Evolutionary conservation across 305 asterid genomes (phyloP), one percentile per base, ranked within the genome.

Genomic region (Nicotiana rustica): DNA sequence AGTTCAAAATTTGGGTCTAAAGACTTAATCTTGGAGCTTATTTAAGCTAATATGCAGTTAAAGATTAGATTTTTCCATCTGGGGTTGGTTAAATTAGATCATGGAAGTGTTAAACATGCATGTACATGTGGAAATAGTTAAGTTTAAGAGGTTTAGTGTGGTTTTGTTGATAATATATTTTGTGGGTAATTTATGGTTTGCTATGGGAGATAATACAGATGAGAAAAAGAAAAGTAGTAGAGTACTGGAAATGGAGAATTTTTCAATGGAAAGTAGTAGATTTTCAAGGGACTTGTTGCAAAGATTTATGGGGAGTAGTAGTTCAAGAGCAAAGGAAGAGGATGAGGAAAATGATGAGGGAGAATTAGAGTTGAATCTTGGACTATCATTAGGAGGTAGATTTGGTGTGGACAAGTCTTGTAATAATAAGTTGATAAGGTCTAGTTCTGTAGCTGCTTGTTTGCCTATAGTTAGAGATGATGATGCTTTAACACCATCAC

Each of bases 321-420:
- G 85, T 64, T 78, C 81, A 41, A 80, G 86, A 41, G 88, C 57
- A 13, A 78, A 29, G 56, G 89, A 82, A 75, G 89, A 44, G 7
- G 67, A 17, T 1, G 76, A 59, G 47, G 87, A 82, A 17, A 77
- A 31, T 18, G 65, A 77, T 52, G 90, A 80, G 7, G 89, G 77
- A 5, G 95, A 88, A 66, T 75, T 93, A 57, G 99, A 96, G 89
- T 82, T 96, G 94, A 96, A 89, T 90, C 98, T 96, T 21, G 99
- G 99, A 19, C 86, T 96, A 82, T 96, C 99, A 64, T 86, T 96
- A 82, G 98, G 98, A 49, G 99, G 99, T 9, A 91, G 92, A 89
- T 94, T 96, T 88, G 99, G 99, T 15, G 94, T 96, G 64, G 98
- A 96, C 80, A 96, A 87, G 85, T 89, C 61, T 47, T 88, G 89